These are phyloP conservation scores for Penicillium sp. DNA, from an alignment of 2,329 filamentous ascomycete species.

Conservation along the genomic window DNA sequence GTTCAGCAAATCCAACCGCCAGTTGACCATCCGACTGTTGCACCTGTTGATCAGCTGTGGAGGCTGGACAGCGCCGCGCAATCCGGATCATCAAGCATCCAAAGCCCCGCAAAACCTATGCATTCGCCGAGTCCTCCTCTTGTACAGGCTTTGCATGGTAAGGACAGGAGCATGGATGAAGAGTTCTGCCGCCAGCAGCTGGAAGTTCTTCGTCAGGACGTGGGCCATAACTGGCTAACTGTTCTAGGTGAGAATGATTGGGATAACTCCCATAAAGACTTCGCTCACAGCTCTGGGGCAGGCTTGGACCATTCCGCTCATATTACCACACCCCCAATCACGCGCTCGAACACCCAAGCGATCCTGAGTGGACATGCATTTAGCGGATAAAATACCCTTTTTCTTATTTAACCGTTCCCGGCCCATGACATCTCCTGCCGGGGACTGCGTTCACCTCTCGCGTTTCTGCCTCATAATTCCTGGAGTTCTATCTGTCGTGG, in stretches of 20 bases:
- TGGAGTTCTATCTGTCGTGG: neutral
- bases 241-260: conserved; percentile 75
- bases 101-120: conserved; percentile 19
- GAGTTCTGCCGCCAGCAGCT: conserved; percentile 86
- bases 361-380: conserved; percentile 44
- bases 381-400: conserved; percentile 25
- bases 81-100: conserved; percentile 26
- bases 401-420: neutral
- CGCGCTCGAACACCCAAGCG: conserved; percentile 39
- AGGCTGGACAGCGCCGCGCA: conserved; percentile 33
- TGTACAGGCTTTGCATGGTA: conserved; percentile 25
- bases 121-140: conserved; percentile 19
- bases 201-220: conserved; percentile 77
- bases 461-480: neutral
- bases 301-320: conserved; percentile 33
- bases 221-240: conserved; percentile 83
- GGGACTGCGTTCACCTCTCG: neutral
- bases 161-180: conserved; percentile 53
- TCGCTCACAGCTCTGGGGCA: conserved; percentile 31
- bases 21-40: conserved; percentile 24
- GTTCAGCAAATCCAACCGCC: conserved; percentile 31
- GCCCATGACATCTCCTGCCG: neutral
- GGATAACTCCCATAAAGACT: conserved; percentile 38
- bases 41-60: conserved; percentile 29
- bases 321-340: conserved; percentile 33